A percentile compares a stretch with the other conserved stretches of the same genome.
phyloP scores from a whole-genome alignment of 306 rosid species.

The Dryas octopetala region DNA sequence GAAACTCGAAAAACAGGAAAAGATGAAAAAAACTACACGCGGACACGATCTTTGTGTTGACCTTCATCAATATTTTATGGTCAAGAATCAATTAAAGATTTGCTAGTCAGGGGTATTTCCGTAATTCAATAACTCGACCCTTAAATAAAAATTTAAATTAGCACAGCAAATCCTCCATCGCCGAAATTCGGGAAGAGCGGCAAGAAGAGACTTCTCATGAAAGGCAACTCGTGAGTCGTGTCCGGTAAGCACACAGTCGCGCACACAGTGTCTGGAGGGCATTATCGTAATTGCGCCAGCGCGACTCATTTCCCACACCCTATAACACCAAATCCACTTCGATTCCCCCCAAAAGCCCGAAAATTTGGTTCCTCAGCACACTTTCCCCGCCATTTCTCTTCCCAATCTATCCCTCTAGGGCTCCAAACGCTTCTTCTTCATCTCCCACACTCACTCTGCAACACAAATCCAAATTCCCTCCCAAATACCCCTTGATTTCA shows the following conservation, averaged over 20 bases:
- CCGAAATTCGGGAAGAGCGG: background rate
- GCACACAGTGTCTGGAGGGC: slow-evolving; percentile 16
- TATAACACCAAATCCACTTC: slow-evolving; percentile 20
- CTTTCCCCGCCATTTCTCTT: slow-evolving; percentile 93
- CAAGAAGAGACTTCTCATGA: background rate
- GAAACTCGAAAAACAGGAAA: background rate
- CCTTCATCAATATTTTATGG: too few species aligned
- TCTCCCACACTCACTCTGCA: slow-evolving; percentile 5
- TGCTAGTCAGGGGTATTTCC: background rate
- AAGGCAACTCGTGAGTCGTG: background rate
- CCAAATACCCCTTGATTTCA: slow-evolving; percentile 35
- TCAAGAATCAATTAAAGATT: too few species aligned
- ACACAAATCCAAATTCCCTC: slow-evolving; percentile 45
- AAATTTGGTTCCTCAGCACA: slow-evolving; percentile 33
- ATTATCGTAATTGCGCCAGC: slow-evolving; percentile 7
- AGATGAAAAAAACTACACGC: background rate
- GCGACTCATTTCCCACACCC: slow-evolving; percentile 19
- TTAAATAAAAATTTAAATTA: background rate
- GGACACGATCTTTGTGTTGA: background rate
- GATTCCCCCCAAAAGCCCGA: slow-evolving; percentile 30
- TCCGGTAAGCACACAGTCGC: background rate
- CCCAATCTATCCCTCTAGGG: slow-evolving; percentile 55
- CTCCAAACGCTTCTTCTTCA: slow-evolving; percentile 24
- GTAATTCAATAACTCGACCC: background rate
- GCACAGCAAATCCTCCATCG: background rate